These are phyloP conservation scores for Cryptosporidium tyzzeri DNA, from an alignment of 169 alveolate species.

Conservation along the genomic window DNA sequence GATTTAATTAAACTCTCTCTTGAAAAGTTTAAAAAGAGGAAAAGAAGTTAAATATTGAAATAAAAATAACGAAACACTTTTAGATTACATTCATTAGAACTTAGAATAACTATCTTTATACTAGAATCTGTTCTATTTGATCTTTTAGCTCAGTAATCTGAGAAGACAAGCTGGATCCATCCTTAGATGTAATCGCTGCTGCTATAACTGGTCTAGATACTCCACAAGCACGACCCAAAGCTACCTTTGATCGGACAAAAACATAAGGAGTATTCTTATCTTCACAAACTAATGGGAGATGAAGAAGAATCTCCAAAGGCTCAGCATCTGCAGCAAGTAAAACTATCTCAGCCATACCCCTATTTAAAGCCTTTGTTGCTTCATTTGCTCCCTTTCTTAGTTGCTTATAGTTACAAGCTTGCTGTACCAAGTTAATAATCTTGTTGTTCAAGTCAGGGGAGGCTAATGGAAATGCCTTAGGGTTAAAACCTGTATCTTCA, in stretches of 20 bases:
- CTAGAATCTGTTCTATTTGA: conserved; percentile 95
- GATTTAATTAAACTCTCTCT: conserved; percentile 45
- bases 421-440: conserved; percentile 91
- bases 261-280: conserved; percentile 99
- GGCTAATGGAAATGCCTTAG: conserved; percentile 92
- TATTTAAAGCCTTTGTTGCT: conserved; percentile 96
- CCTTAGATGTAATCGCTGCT: conserved; percentile 94
- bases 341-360: conserved; percentile 98
- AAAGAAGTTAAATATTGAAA: background rate
- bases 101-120: conserved; percentile 80
- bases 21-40: conserved; percentile 22
- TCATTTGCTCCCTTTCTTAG: conserved; percentile 95
- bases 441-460: conserved; percentile 87
- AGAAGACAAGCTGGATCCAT: conserved; percentile 94
- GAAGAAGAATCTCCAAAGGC: conserved; percentile 98
- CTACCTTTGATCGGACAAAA: conserved; percentile 95
- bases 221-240: conserved; percentile 99
- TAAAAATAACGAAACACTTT: background rate
- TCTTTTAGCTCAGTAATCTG: conserved; percentile 96
- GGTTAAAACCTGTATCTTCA: conserved; percentile 79
- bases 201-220: conserved; percentile 98
- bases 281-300: conserved; percentile 97
- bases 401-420: conserved; percentile 94
- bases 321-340: conserved; percentile 99
- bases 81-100: conserved; percentile 2